Evolutionary conservation across 768 basidiomycete species (phyloP), one percentile per base, ranked within the genome.

Genomic region (Tylopilus sp.): DNA sequence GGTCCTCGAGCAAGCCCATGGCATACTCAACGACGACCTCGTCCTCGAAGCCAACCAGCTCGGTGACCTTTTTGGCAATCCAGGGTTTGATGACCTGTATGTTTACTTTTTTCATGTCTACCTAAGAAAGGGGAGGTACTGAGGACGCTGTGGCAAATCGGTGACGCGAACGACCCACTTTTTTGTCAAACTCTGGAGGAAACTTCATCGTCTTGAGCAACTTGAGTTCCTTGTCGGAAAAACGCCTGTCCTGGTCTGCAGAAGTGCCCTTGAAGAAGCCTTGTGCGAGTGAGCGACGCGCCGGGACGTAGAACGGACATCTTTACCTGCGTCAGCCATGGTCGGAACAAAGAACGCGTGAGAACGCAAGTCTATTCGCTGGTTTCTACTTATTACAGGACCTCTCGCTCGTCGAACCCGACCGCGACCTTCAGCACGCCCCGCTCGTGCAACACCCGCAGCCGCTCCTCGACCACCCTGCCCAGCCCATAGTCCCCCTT

Each of bases 11-110:
- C 19, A 98, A 77, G 17, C 92, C 92, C 84, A 93, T 92, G 17
- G 93, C 92, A 65, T 97, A 98, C 66, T 98, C 96, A 26, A 98
- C 85, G 37, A 98, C 87, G 38, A 99, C 86, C 67, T 99, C 97
- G 70, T 99, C 97, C 63, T 99, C 97, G 33, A 98, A 84, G 3
- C 95, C 92, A 38, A 94, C 83, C 21, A 97, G 79, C 53, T 94
- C 90, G 4, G 88, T 81, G 52, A 97, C 87, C 71, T 91, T 89
- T 78, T 92, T 93, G 14, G 91, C 89, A 55, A 98, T 86, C 97
- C 97, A 99, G 3, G 93, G 92, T 54, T 90, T 79, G 65, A 99
- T 89, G 61, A 98, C 93, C 17, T 81, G 76, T 55, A 98, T 63
- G 69, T 98, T 97, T 55, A 98, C 93, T 78, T 98, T 95, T 31